phyloP scores from a whole-genome alignment of 176 grass and related monocot genomes.

The Carex cristatella region DNA sequence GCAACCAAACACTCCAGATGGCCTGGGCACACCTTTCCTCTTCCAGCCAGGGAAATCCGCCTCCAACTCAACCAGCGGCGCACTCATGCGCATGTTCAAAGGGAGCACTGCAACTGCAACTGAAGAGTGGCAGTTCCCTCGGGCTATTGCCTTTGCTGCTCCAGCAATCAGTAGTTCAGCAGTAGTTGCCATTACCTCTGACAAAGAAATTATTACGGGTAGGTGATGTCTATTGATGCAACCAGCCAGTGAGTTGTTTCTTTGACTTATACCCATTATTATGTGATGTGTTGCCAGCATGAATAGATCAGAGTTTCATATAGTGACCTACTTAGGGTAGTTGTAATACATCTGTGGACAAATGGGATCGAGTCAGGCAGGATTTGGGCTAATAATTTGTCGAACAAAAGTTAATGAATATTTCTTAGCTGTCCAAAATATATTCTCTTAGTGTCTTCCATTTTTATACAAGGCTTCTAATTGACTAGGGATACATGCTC shows the following conservation, averaged over 20 bases:
- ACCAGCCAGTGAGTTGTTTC: not conserved
- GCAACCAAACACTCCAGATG: constrained; percentile 98
- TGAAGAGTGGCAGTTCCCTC: constrained; percentile 78
- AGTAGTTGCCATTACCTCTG: constrained; percentile 79
- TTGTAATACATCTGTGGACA: not conserved
- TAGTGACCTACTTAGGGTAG: not conserved
- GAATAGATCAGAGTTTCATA: not conserved
- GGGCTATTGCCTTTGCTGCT: constrained; percentile 79
- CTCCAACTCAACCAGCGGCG: constrained; percentile 52
- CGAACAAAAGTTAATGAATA: not conserved
- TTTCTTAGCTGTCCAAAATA: constrained; percentile 1
- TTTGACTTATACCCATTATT: not conserved
- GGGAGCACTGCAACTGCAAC: constrained; percentile 43
- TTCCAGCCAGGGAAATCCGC: constrained; percentile 72
- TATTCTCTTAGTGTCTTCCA: no score
- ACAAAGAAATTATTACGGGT: constrained; percentile 93
- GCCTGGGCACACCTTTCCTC: constrained; percentile 88
- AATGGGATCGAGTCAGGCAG: not conserved
- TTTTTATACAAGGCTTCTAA: not conserved
- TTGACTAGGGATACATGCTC: no score
- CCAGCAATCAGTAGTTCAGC: constrained; percentile 57
- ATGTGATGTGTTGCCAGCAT: not conserved
- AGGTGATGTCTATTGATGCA: constrained; percentile 3
- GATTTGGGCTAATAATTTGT: not conserved
- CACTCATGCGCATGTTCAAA: constrained; percentile 97